Evolutionary conservation across 768 basidiomycete species (phyloP), one percentile per base, ranked within the genome.

Genomic region (Wakefieldia striispora): DNA sequence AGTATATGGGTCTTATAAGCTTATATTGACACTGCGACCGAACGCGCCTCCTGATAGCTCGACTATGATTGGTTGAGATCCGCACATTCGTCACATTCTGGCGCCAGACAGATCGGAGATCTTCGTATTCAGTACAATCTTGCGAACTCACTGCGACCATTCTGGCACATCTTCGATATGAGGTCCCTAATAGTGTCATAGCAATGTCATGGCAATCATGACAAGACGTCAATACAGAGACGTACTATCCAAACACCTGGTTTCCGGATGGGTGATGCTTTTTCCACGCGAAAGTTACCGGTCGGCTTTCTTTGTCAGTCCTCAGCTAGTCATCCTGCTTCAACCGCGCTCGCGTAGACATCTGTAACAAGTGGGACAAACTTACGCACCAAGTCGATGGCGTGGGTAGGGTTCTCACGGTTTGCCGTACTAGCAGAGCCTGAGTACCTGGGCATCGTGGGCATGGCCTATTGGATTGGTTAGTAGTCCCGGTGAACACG

Each of bases 71-170:
- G 61, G 54, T 42, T 27, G 33, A 24, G 12, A 19, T 17, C 34
- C 39, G 49, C 61, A 62, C 61, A 62, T 58, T 64, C 56, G 50
- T 62, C 55, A n/a, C n/a, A 43, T 24, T 29, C 36, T 50, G 33
- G 20, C 35, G 29, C 43, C 59, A 37, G 58, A 40, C 12, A 14
- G 41, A 17, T 24, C 2, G 5, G 35, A 23, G 38, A 44, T 46
- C 26, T 36, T 35, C n/a, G 19, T 23, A 23, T 20, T 21, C 21
- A 39, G 23, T 20, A 29, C 14, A 46, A 35, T n/a, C 43, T 43
- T 26, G 43, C 29, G 43, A 33, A 33, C 33, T 33, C 14, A 6
- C 33, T 33, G 5, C 26, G 19, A 24, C 23, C 42, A 42, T 43
- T 36, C 34, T 36, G 23, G 29, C 21, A 8, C 27, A 50, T 17